phyloP scores from a whole-genome alignment of 768 basidiomycete genomes.

The Hydnomerulius pinastri region DNA sequence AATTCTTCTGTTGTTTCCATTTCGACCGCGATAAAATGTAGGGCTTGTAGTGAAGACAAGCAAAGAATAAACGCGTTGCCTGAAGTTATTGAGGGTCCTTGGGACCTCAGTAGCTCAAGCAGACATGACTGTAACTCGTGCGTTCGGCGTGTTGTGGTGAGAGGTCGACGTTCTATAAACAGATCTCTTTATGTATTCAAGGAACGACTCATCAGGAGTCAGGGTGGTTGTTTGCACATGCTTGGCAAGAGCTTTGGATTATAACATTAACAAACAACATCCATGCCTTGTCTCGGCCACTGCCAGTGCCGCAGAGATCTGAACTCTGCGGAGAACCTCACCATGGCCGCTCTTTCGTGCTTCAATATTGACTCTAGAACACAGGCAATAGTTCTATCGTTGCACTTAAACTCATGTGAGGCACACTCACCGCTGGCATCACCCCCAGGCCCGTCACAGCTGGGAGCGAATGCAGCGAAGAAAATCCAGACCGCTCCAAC shows the following conservation, averaged over 20 bases:
- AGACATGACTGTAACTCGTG: slow-evolving; percentile 47
- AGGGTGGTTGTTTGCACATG: slow-evolving; percentile 17
- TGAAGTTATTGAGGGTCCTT: slow-evolving; percentile 63
- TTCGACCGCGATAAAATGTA: slow-evolving; percentile 13
- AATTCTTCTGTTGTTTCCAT: slow-evolving; percentile 79
- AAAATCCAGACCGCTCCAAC: too few species aligned
- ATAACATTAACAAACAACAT: slow-evolving; percentile 23
- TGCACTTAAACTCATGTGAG: too few species aligned
- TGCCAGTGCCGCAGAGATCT: too few species aligned
- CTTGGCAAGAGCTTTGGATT: slow-evolving; percentile 12
- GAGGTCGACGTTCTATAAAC: slow-evolving; percentile 9
- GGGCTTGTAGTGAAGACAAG: slow-evolving; percentile 19
- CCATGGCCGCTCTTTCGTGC: too few species aligned
- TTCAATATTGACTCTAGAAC: too few species aligned
- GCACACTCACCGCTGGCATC: too few species aligned
- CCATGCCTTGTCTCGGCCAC: too few species aligned
- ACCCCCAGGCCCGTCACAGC: too few species aligned
- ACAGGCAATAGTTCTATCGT: too few species aligned
- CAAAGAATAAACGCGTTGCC: slow-evolving; percentile 39
- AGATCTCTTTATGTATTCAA: slow-evolving; percentile 3
- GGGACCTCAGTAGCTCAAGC: slow-evolving; percentile 79
- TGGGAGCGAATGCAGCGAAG: too few species aligned
- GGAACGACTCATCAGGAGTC: slow-evolving; percentile 14
- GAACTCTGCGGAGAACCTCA: too few species aligned
- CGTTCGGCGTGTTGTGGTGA: not conserved